Percentiles rank a stretch among this genome's conserved stretches.
Evolutionary conservation across 2,329 filamentous ascomycete genomes (phyloP).

Genomic region (Pseudocercospora fuligena): DNA sequence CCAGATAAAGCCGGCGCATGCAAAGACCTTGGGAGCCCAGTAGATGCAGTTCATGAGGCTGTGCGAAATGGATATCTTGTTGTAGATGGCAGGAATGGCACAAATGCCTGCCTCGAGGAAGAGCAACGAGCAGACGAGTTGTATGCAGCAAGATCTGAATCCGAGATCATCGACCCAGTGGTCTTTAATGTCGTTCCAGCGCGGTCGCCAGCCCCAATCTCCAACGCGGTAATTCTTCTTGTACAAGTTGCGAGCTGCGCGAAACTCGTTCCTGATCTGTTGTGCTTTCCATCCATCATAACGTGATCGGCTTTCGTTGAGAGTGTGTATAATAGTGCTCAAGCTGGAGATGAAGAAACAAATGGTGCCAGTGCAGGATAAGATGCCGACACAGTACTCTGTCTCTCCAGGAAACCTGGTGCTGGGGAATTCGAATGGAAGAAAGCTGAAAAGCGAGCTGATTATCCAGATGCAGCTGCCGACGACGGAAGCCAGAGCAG

Average conservation of each 20-base stretch:
- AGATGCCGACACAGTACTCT: neutral
- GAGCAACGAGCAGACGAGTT: neutral
- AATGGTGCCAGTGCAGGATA: neutral
- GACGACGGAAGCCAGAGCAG: neutral
- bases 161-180: neutral
- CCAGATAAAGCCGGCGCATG: neutral
- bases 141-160: neutral
- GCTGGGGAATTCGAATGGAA: slow-evolving; percentile 1
- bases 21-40: neutral
- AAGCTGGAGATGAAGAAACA: neutral
- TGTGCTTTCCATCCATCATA: neutral
- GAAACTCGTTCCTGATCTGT: neutral
- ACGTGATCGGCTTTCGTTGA: slow-evolving; percentile 2
- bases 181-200: neutral
- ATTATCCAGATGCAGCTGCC: slow-evolving; percentile 4
- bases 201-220: neutral
- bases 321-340: neutral
- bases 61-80: neutral
- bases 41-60: neutral
- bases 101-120: slow-evolving; percentile 1
- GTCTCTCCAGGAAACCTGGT: neutral
- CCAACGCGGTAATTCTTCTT: neutral
- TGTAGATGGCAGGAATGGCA: slow-evolving; percentile 4
- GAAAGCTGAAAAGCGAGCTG: slow-evolving; percentile 8
- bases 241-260: neutral